Conservation (phyloP, 2,329 filamentous ascomycete genomes). For the Penicillium sp. region DNA sequence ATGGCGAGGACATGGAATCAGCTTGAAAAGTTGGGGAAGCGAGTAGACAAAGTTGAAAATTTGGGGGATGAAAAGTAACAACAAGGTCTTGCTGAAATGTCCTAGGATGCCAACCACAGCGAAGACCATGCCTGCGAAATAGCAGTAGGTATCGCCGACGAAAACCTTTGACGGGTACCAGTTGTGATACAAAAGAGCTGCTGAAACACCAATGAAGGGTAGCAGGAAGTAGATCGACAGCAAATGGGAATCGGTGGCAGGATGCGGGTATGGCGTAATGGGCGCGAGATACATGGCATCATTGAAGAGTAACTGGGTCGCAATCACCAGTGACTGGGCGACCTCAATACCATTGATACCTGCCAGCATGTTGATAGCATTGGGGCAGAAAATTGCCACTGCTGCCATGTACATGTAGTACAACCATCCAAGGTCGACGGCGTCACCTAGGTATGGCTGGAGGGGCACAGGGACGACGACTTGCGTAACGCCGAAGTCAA, state of each 20-base stretch:
- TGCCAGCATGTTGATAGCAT: slow-evolving; percentile 99
- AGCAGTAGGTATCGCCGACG: slow-evolving; percentile 98
- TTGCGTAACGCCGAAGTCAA: slow-evolving; percentile 95
- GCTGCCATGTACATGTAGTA: slow-evolving; percentile 98
- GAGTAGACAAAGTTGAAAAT: slow-evolving; percentile 97
- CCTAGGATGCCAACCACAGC: slow-evolving; percentile 95
- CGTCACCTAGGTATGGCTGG: slow-evolving; percentile 78
- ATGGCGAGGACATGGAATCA: slow-evolving; percentile 91
- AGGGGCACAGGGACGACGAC: slow-evolving; percentile 88
- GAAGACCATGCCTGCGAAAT: slow-evolving; percentile 99
- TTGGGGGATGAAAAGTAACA: slow-evolving; percentile 88
- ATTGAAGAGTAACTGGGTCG: slow-evolving; percentile 79
- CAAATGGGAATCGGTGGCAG: slow-evolving; percentile 90
- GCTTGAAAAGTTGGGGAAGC: slow-evolving; percentile 81
- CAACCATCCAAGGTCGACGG: slow-evolving; percentile 77
- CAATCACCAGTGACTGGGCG: slow-evolving; percentile 88
- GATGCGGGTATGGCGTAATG: slow-evolving; percentile 79
- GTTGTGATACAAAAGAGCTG: slow-evolving; percentile 86
- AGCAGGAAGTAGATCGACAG: slow-evolving; percentile 95
- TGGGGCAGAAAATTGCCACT: slow-evolving; percentile 95
- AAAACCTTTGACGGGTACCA: slow-evolving; percentile 96
- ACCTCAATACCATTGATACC: slow-evolving; percentile 99
- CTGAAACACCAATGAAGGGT: slow-evolving; percentile 89
- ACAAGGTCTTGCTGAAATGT: slow-evolving; percentile 95
- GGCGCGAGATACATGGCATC: slow-evolving; percentile 80